Conservation (phyloP, 805 yeast species). For the Wickerhamiella cacticola region DNA sequence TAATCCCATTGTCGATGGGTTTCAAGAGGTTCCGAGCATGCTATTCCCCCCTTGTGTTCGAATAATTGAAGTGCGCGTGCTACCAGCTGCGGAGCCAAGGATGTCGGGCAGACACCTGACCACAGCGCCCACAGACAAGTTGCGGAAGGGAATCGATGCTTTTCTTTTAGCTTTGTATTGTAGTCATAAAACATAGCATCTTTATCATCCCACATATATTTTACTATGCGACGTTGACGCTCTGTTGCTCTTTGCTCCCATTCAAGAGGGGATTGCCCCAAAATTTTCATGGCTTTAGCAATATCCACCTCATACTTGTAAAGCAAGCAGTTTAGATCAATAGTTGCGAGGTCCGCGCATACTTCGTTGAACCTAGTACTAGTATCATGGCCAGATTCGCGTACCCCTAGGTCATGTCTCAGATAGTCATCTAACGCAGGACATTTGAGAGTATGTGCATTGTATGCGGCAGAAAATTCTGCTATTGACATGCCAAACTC, state of each 20-base stretch:
- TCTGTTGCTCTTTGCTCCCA: conserved; percentile 52
- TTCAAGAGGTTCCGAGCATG: conserved; percentile 77
- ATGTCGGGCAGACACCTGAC: conserved; percentile 55
- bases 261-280: conserved; percentile 40
- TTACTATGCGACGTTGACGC: conserved; percentile 46
- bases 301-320: conserved; percentile 88
- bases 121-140: conserved; percentile 89
- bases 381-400: conserved; percentile 96
- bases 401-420: conserved; percentile 82
- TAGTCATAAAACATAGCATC: conserved; percentile 76
- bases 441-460: conserved; percentile 50
- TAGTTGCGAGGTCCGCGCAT: conserved; percentile 81
- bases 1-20: conserved; percentile 91
- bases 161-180: conserved; percentile 44
- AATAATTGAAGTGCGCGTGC: conserved; percentile 48
- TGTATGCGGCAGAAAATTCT: conserved; percentile 59
- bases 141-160: conserved; percentile 65
- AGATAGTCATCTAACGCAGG: conserved; percentile 82
- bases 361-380: conserved; percentile 79
- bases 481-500: conserved; percentile 48
- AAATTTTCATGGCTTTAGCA: conserved; percentile 47
- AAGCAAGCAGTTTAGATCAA: conserved; percentile 73
- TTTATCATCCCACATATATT: conserved; percentile 74
- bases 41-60: conserved; percentile 83
- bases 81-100: conserved; percentile 58